These are phyloP conservation scores for Euphorbia lathyris DNA, from an alignment of 345 rosid species.

Conservation along the genomic window DNA sequence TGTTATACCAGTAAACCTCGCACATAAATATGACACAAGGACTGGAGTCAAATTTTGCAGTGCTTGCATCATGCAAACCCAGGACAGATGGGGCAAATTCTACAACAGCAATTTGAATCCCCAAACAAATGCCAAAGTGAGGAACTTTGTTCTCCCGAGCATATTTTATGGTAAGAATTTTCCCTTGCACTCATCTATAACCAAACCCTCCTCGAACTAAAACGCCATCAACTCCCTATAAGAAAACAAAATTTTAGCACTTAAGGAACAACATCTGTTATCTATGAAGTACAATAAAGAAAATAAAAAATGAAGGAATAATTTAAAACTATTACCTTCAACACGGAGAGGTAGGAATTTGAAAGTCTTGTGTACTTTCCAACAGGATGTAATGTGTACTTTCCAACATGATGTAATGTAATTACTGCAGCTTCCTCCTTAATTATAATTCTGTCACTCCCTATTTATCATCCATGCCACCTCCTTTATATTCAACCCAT, in stretches of 20 bases:
- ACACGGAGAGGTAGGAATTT: conserved; percentile 85
- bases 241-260: not conserved
- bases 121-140: too few species aligned
- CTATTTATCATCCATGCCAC: too few species aligned
- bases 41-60: conserved; percentile 77
- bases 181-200: conserved; percentile 92
- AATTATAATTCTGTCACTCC: too few species aligned
- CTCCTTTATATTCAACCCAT: too few species aligned
- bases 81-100: conserved; percentile 86
- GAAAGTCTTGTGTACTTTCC: conserved; percentile 91
- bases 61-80: conserved; percentile 76
- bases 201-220: conserved; percentile 99
- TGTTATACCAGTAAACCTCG: conserved; percentile 45
- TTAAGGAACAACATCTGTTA: not conserved
- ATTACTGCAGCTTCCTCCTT: too few species aligned
- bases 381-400: too few species aligned
- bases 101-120: too few species aligned
- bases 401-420: too few species aligned
- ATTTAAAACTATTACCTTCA: conserved; percentile 45
- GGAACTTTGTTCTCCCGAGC: too few species aligned
- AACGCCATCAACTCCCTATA: conserved; percentile 82
- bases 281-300: not conserved
- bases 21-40: conserved; percentile 94
- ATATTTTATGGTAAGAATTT: conserved; percentile 90
- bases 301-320: not conserved